Evolutionary conservation across 164 flowering plant species (phyloP), one percentile per base, ranked within the genome.

Genomic region (Paratinospora sagittata): DNA sequence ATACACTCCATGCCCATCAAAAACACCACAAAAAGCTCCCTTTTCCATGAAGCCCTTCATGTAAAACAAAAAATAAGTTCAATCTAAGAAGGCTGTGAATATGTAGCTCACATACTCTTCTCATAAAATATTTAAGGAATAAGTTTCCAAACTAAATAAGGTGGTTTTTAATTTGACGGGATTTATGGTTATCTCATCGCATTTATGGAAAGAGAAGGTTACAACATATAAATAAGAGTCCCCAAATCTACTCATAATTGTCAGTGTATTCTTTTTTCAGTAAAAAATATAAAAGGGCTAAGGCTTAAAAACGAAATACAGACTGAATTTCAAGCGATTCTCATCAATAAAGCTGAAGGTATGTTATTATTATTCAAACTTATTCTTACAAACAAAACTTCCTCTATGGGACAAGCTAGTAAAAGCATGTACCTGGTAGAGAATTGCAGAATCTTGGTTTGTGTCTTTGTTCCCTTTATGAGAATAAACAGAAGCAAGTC

Each of bases 1-100:
- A 77, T 87, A 80, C 73, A 37, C 68, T 43, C 98, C 98, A 82
- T 93, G 98, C 45, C 97, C 97, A 79, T 91, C 98, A 77, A 90
- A 92, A 6, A 92, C 96, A 71, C 87, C 98, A 74, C 88, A 83
- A 3, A 90, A 83, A 0, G 68, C 78, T 78, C 90, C 89, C 66
- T 77, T 86, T 78, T 81, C 84, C 34, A 6, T 47, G 83, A 74
- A 92, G 2, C 87, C 94, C 98, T 92, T 74, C 21, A 69, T 72
- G 16, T 65, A 4, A 16, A 30, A 60, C 36, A 11, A 63, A 64
- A 2, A 2, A 58, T 41, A 33, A 27, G 1, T 17, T 27, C 34
- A 34, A 52, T 45, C 9, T n/a, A 19, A 24, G 6, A 45, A 67
- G 27, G 37, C n/a, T 23, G 55, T 39, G 27, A 19, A 37, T n/a